Conservation (phyloP, 768 basidiomycete species). For the Gyrodon lividus region DNA sequence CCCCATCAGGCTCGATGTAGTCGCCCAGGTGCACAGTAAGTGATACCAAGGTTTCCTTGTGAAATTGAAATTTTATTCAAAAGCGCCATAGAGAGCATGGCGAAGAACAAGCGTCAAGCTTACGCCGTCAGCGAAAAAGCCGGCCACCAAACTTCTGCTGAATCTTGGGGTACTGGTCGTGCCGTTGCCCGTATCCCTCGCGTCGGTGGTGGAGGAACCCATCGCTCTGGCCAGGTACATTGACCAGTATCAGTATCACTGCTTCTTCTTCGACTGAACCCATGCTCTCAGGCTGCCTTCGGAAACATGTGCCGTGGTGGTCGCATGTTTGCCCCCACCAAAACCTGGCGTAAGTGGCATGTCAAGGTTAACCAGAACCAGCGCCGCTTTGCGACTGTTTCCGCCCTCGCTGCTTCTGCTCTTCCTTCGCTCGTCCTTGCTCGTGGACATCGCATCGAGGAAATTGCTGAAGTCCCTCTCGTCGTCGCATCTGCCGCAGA, state of each 20-base stretch:
- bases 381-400: slow-evolving; percentile 95
- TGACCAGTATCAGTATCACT: too few species aligned
- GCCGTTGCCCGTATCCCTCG: slow-evolving; percentile 99
- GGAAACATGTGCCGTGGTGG: slow-evolving; percentile 99
- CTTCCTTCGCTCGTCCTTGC: slow-evolving; percentile 96
- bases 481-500: slow-evolving; percentile 80
- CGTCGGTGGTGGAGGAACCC: slow-evolving; percentile 98
- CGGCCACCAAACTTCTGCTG: slow-evolving; percentile 97
- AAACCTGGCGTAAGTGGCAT: slow-evolving; percentile 99
- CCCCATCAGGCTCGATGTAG: slow-evolving; percentile 98
- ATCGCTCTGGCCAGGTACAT: slow-evolving; percentile 90
- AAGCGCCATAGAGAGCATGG: slow-evolving; percentile 76
- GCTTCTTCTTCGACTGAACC: slow-evolving; percentile 3
- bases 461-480: slow-evolving; percentile 94
- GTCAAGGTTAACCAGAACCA: slow-evolving; percentile 99
- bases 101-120: slow-evolving; percentile 97
- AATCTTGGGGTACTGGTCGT: slow-evolving; percentile 99
- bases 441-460: slow-evolving; percentile 97
- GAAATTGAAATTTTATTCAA: not conserved
- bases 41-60: slow-evolving; percentile 20
- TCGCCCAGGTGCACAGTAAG: slow-evolving; percentile 98
- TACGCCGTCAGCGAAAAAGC: slow-evolving; percentile 98
- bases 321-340: slow-evolving; percentile 99
- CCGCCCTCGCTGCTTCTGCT: slow-evolving; percentile 96
- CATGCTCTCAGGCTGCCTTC: slow-evolving; percentile 81